Percentiles rank a stretch among this genome's conserved stretches.
These are phyloP conservation scores for Pseudonitzschia delicatissima DNA, from an alignment of 108 stramenopile genomes.

Conservation along the genomic window DNA sequence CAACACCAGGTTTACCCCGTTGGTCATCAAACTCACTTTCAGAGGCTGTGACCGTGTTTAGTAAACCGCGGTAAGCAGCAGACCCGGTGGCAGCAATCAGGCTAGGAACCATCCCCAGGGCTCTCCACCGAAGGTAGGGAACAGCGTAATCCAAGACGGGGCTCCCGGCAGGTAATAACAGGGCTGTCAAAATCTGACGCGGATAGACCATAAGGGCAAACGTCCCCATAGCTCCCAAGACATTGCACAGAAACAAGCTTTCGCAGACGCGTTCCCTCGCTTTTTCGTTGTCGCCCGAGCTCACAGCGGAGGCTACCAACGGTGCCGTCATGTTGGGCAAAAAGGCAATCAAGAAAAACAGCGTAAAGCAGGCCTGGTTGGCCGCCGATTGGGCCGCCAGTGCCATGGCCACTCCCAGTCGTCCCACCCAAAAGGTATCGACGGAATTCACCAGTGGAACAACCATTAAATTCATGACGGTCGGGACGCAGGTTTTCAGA, in stretches of 20 bases:
- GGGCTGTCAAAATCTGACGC: constrained; percentile 10
- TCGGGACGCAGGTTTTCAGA: constrained; percentile 54
- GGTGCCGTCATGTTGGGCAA: constrained; percentile 83
- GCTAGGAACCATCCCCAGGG: constrained; percentile 71
- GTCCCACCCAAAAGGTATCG: constrained; percentile 85
- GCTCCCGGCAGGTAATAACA: constrained; percentile 50
- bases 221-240: constrained; percentile 61
- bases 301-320: constrained; percentile 59
- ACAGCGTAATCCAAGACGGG: constrained; percentile 61
- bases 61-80: constrained; percentile 72
- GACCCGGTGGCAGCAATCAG: constrained; percentile 70
- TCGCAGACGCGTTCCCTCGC: constrained; percentile 64
- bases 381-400: constrained; percentile 83
- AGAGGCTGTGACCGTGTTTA: constrained; percentile 84
- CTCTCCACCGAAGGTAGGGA: constrained; percentile 70
- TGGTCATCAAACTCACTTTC: constrained; percentile 68
- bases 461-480: constrained; percentile 71
- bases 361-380: constrained; percentile 75
- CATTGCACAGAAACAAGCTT: constrained; percentile 61
- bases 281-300: constrained; percentile 53
- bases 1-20: constrained; percentile 64
- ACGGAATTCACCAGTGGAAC: constrained; percentile 77
- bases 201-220: constrained; percentile 50
- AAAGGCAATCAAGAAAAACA: constrained; percentile 72
- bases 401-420: constrained; percentile 59